A percentile compares a stretch with the other conserved stretches of the same genome.
Evolutionary conservation across 306 rosid species (phyloP).

Genomic region (Vigna nakashimae): DNA sequence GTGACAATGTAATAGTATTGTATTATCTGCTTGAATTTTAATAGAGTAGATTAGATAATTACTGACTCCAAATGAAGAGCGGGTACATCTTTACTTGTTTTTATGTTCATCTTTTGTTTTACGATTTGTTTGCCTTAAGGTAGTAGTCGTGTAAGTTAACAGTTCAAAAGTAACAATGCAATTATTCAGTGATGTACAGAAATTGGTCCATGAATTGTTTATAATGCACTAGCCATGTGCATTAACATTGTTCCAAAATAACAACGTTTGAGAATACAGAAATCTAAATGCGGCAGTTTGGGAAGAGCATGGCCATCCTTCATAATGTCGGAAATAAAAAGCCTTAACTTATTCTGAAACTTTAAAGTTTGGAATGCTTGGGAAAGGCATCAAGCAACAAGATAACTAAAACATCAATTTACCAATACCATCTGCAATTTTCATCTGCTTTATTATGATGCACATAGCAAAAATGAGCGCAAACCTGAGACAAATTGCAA

Average conservation of each 20-base stretch:
- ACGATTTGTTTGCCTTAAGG: background rate
- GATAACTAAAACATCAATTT: constrained; percentile 1
- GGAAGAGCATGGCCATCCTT: constrained; percentile 27
- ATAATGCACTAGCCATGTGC: too few relatives aligned
- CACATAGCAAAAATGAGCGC: background rate
- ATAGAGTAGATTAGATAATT: background rate
- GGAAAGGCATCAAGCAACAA: background rate
- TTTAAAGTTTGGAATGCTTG: constrained; percentile 18
- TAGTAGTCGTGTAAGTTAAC: constrained; percentile 14
- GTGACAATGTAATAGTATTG: background rate
- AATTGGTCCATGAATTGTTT: constrained; percentile 9
- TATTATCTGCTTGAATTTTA: background rate
- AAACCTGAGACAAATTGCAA: too few relatives aligned
- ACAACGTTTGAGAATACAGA: background rate
- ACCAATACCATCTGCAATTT: background rate
- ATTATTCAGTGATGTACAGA: background rate
- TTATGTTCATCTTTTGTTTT: background rate
- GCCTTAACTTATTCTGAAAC: constrained; percentile 20
- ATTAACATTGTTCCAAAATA: too few relatives aligned
- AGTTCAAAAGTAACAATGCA: background rate
- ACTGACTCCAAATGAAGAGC: background rate
- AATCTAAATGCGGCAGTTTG: constrained; percentile 5
- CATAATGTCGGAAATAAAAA: background rate
- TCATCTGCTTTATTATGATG: background rate
- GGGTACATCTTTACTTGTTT: background rate